Conservation (phyloP, 495 filamentous ascomycete species). For the Platismatia glauca region DNA sequence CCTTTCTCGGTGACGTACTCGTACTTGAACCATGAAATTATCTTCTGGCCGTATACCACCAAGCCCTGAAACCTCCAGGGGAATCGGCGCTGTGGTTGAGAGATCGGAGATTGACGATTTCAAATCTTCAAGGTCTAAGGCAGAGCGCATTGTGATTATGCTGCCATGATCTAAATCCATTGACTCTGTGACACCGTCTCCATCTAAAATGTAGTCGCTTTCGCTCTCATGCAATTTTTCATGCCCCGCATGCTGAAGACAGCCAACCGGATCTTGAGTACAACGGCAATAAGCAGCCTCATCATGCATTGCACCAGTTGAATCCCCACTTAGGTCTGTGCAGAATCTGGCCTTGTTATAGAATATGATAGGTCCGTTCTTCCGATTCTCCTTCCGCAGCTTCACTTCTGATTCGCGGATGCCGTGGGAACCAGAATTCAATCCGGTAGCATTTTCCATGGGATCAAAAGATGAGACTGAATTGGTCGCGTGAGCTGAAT, state of each 20-base stretch:
- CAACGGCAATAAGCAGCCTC: slow-evolving; percentile 15
- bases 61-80: slow-evolving; percentile 53
- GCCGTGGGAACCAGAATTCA: slow-evolving; percentile 25
- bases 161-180: slow-evolving; percentile 1
- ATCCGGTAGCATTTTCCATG: slow-evolving; percentile 18
- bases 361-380: slow-evolving; percentile 69
- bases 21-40: slow-evolving; percentile 53
- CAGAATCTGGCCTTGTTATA: slow-evolving; percentile 68
- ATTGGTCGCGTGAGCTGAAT: slow-evolving; percentile 26
- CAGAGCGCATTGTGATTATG: not conserved
- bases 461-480: slow-evolving; percentile 14
- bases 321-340: slow-evolving; percentile 65
- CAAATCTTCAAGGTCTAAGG: slow-evolving; percentile 19
- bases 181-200: not conserved
- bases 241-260: not conserved
- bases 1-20: slow-evolving; percentile 34
- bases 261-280: slow-evolving; percentile 17
- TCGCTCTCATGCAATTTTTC: not conserved
- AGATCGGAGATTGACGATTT: slow-evolving; percentile 16
- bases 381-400: slow-evolving; percentile 36
- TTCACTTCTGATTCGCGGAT: slow-evolving; percentile 18
- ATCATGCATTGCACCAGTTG: slow-evolving; percentile 6
- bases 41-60: slow-evolving; percentile 58
- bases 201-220: not conserved
- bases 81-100: slow-evolving; percentile 2